Evolutionary conservation across 202 grass and related monocot genomes (phyloP).

Genomic region (Zizania palustris): DNA sequence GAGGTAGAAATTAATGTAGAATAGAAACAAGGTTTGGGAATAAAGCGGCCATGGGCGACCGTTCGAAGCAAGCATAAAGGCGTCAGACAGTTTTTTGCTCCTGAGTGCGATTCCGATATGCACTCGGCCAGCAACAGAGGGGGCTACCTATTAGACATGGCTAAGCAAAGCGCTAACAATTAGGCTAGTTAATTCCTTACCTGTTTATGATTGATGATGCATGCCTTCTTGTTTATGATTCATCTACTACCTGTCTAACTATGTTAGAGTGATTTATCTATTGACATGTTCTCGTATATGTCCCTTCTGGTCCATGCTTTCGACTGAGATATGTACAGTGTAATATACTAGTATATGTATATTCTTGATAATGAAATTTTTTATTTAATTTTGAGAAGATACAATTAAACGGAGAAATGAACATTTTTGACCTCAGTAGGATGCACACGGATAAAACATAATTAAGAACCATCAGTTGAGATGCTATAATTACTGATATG

Average conservation of each 20-base stretch:
- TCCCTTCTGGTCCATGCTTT: neutral
- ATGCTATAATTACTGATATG: no score
- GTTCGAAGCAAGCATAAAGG: constrained; percentile 42
- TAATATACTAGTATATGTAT: no score
- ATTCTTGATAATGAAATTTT: no score
- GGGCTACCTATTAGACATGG: neutral
- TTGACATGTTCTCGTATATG: neutral
- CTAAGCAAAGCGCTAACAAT: neutral
- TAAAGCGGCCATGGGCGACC: constrained; percentile 44
- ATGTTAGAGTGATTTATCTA: no score
- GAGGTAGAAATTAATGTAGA: neutral
- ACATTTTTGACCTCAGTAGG: no score
- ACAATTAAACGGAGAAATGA: no score
- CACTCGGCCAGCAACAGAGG: constrained; percentile 2
- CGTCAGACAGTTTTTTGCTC: constrained; percentile 7
- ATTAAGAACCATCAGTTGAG: no score
- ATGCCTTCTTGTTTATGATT: neutral
- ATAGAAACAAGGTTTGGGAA: constrained; percentile 47
- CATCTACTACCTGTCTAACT: neutral
- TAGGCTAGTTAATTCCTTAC: constrained; percentile 31
- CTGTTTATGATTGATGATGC: neutral
- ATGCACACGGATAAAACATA: no score
- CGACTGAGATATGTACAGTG: no score
- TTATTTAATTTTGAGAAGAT: neutral
- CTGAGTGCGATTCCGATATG: constrained; percentile 47